These are phyloP conservation scores for Filobasidium wieringae DNA, from an alignment of 768 basidiomycete genomes.

Conservation along the genomic window DNA sequence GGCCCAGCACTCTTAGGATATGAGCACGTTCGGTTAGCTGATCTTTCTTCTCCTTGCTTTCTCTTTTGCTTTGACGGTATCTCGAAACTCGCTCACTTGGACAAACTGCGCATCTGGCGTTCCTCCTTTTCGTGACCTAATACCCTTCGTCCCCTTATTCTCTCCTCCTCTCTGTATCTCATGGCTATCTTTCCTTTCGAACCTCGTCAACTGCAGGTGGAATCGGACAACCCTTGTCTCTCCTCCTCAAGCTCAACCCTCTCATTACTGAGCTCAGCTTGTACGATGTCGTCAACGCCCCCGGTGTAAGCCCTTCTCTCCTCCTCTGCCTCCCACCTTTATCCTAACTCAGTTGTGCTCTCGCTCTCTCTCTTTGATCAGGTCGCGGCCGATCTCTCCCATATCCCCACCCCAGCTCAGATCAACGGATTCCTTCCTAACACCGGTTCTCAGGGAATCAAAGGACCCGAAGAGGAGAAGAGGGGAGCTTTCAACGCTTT, in stretches of 20 bases:
- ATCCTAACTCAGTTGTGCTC: background rate
- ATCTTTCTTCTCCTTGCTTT: too few species aligned
- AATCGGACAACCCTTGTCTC: conserved; percentile 92
- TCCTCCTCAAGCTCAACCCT: conserved; percentile 86
- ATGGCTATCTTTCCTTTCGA: background rate
- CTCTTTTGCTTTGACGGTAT: background rate
- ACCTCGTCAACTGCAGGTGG: conserved; percentile 45
- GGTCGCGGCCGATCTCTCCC: conserved; percentile 89
- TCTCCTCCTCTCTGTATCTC: conserved; percentile 1
- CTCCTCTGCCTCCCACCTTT: conserved; percentile 1
- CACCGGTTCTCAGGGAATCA: conserved; percentile 44
- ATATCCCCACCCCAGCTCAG: conserved; percentile 75
- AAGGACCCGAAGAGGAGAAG: conserved; percentile 28
- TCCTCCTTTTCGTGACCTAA: background rate
- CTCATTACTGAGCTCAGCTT: conserved; percentile 70
- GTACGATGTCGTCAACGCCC: conserved; percentile 90
- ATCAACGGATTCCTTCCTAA: conserved; percentile 44
- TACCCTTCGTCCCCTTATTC: conserved; percentile 1
- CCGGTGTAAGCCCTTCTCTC: conserved; percentile 50
- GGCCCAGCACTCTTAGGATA: background rate
- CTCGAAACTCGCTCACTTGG: too few species aligned
- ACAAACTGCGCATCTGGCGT: background rate
- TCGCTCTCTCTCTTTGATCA: conserved; percentile 7
- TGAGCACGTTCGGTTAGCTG: background rate
- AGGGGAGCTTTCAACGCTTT: conserved; percentile 69